Percentiles rank a stretch among this genome's conserved stretches.
phyloP scores from a whole-genome alignment of 805 yeast species.

The Nakazawaea anatomiae region DNA sequence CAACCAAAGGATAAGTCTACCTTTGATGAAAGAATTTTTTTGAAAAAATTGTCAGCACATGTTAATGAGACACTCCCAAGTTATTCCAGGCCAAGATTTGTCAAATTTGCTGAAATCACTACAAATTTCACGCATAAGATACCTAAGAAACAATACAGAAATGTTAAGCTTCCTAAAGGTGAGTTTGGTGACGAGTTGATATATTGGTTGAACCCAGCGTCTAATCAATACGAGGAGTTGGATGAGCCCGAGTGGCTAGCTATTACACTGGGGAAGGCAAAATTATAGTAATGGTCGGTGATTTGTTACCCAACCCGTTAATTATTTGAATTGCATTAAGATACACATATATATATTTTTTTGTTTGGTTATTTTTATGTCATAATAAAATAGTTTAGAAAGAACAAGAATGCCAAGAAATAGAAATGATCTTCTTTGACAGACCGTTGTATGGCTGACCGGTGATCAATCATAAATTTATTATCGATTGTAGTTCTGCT shows the following conservation, averaged over 20 bases:
- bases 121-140: slow-evolving; percentile 81
- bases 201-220: slow-evolving; percentile 55
- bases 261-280: slow-evolving; percentile 18
- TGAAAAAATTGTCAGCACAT: slow-evolving; percentile 31
- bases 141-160: slow-evolving; percentile 60
- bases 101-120: slow-evolving; percentile 62
- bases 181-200: slow-evolving; percentile 50
- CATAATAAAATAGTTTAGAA: too few relatives aligned
- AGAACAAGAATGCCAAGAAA: too few relatives aligned
- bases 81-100: slow-evolving; percentile 80
- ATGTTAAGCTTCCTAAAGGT: slow-evolving; percentile 68
- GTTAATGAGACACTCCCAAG: slow-evolving; percentile 53
- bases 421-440: too few relatives aligned
- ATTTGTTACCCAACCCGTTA: too few relatives aligned
- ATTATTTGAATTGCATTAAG: too few relatives aligned
- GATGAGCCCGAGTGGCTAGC: slow-evolving; percentile 50
- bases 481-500: too few relatives aligned
- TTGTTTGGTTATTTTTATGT: too few relatives aligned
- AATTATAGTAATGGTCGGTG: slow-evolving; percentile 11
- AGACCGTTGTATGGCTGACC: too few relatives aligned
- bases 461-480: too few relatives aligned
- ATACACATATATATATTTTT: too few relatives aligned
- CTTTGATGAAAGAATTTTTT: slow-evolving; percentile 23
- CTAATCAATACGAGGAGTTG: slow-evolving; percentile 49
- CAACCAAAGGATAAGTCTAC: slow-evolving; percentile 35